Conservation (phyloP, 2,329 filamentous ascomycete genomes). For the Rutstroemia sp. region DNA sequence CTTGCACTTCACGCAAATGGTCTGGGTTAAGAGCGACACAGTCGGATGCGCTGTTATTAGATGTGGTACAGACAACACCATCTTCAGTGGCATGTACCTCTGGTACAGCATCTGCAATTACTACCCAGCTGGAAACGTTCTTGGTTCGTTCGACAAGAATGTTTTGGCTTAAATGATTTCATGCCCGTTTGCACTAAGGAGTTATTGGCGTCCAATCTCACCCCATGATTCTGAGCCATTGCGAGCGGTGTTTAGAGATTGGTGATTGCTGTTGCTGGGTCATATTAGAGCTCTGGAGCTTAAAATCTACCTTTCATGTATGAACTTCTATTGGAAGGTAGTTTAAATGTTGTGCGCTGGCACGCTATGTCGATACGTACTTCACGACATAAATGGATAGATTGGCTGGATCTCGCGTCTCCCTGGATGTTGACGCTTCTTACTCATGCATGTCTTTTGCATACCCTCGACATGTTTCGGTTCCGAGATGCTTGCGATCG, state of each 20-base stretch:
- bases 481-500: not conserved
- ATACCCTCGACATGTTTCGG: not conserved
- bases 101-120: constrained; percentile 34
- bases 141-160: constrained; percentile 1
- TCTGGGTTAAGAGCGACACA: constrained; percentile 56
- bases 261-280: not conserved
- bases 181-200: constrained; percentile 8
- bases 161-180: constrained; percentile 7
- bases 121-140: constrained; percentile 8
- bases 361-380: constrained; percentile 4
- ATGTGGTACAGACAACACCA: constrained; percentile 35
- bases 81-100: constrained; percentile 72
- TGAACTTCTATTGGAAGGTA: constrained; percentile 9
- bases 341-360: constrained; percentile 3
- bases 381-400: not conserved
- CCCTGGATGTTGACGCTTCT: constrained; percentile 3
- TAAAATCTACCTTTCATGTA: constrained; percentile 8
- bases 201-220: constrained; percentile 4
- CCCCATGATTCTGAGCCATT: not conserved
- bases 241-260: not conserved
- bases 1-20: constrained; percentile 63
- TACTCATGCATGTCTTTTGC: not conserved
- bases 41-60: constrained; percentile 57
- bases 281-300: constrained; percentile 1
- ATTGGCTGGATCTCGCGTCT: constrained; percentile 2